A percentile compares a stretch with the other conserved stretches of the same genome.
phyloP scores from a whole-genome alignment of 495 filamentous ascomycete species.

The Penicillium samsonianum region DNA sequence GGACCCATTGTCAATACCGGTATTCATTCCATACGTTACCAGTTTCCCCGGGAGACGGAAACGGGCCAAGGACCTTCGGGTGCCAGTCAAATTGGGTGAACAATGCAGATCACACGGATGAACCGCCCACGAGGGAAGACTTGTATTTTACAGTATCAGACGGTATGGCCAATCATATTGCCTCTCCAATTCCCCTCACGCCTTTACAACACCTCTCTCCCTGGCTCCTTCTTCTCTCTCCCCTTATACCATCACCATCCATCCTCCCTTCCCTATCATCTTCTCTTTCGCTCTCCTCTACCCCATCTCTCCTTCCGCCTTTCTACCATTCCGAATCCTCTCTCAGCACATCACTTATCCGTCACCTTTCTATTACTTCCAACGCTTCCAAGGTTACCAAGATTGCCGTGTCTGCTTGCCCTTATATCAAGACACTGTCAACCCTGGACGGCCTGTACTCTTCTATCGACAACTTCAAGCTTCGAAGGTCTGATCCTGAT shows the following conservation, averaged over 20 bases:
- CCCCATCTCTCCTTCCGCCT: conserved; percentile 14
- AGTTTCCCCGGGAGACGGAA: conserved; percentile 16
- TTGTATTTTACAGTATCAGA: conserved; percentile 11
- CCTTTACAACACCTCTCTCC: conserved; percentile 15
- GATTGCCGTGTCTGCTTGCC: conserved; percentile 8
- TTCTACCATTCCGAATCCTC: conserved; percentile 12
- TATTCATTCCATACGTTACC: conserved; percentile 12
- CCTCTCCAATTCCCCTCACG: conserved; percentile 20
- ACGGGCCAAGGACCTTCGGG: conserved; percentile 17
- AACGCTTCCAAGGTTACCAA: conserved; percentile 11
- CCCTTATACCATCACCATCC: conserved; percentile 33
- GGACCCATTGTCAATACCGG: conserved; percentile 9
- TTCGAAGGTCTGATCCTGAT: not conserved
- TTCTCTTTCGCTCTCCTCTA: conserved; percentile 18
- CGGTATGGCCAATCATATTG: conserved; percentile 15
- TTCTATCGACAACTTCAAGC: not conserved
- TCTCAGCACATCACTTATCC: conserved; percentile 17
- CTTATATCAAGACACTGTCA: not conserved
- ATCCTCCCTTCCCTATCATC: conserved; percentile 18
- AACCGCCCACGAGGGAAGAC: conserved; percentile 18
- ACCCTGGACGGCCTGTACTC: not conserved
- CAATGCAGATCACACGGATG: conserved; percentile 13
- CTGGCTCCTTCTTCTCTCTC: conserved; percentile 19
- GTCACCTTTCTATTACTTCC: conserved; percentile 16
- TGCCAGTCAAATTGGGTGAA: not conserved